These are phyloP conservation scores for Trypethelium eluteriae DNA, from an alignment of 495 filamentous ascomycete species.

Conservation along the genomic window DNA sequence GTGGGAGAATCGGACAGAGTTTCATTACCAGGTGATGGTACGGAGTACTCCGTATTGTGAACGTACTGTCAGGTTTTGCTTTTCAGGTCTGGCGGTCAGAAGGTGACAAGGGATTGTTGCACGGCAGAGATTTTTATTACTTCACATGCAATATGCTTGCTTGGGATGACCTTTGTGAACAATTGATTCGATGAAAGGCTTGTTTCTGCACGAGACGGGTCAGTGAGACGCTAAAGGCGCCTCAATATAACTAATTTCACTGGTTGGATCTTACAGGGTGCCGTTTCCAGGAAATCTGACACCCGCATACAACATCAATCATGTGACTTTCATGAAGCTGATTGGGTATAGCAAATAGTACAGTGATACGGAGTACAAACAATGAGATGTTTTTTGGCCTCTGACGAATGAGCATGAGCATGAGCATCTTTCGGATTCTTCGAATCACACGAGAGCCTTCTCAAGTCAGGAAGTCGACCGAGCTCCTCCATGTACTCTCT, in stretches of 20 bases:
- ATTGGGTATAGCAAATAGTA: too few relatives aligned
- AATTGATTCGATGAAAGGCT: not conserved
- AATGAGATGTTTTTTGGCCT: not conserved
- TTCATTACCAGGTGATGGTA: too few relatives aligned
- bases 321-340: not conserved
- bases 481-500: conserved; percentile 53
- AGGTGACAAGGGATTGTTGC: not conserved
- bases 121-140: not conserved
- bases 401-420: not conserved
- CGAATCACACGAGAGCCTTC: conserved; percentile 3
- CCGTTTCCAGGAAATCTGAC: conserved; percentile 9
- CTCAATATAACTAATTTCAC: not conserved
- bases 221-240: not conserved
- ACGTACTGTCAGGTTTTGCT: not conserved
- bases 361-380: not conserved
- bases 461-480: conserved; percentile 44
- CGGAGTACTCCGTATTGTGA: too few relatives aligned
- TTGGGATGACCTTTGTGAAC: not conserved
- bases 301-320: conserved; percentile 8
- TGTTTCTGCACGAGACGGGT: not conserved
- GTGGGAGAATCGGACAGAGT: too few relatives aligned
- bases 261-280: not conserved
- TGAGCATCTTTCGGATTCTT: not conserved
- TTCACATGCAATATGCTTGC: not conserved
- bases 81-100: not conserved